Conservation (phyloP, 140 eudicot species). For the Flaveria floridana region DNA sequence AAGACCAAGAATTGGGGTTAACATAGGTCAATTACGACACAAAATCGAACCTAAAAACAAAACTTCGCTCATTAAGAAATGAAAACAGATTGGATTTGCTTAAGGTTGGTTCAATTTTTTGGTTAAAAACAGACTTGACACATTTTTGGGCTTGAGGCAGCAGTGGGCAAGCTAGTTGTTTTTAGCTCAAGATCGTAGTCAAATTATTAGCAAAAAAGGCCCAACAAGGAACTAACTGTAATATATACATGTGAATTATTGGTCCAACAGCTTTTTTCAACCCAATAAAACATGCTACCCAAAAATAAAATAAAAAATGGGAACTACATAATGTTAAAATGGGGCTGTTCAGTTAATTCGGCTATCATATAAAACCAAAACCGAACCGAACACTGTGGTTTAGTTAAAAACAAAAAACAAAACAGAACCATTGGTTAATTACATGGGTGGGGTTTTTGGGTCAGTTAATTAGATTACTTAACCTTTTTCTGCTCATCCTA, state of each 20-base stretch:
- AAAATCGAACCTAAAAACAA: not conserved
- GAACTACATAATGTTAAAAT: not conserved
- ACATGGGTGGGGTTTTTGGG: not conserved
- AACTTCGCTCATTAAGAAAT: not conserved
- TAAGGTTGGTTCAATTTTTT: not conserved
- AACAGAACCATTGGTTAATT: not conserved
- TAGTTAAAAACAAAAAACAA: not conserved
- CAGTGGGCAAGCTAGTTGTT: not conserved
- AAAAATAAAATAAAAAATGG: not conserved
- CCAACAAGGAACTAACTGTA: not conserved
- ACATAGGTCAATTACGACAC: not conserved
- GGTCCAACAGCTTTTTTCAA: not conserved
- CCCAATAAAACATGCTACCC: not conserved
- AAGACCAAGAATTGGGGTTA: not conserved
- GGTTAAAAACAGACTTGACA: not conserved
- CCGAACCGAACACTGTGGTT: not conserved
- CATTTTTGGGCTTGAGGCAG: not conserved
- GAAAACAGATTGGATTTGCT: not conserved
- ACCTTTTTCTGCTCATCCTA: not conserved
- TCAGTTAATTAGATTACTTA: not conserved
- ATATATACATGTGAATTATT: not conserved
- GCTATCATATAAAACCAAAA: not conserved
- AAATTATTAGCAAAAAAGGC: not conserved
- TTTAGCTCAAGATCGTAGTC: not conserved
- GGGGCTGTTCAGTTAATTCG: not conserved